Evolutionary conservation across 2,329 filamentous ascomycete genomes (phyloP).

Genomic region (Phyllosticta citribraziliensis): DNA sequence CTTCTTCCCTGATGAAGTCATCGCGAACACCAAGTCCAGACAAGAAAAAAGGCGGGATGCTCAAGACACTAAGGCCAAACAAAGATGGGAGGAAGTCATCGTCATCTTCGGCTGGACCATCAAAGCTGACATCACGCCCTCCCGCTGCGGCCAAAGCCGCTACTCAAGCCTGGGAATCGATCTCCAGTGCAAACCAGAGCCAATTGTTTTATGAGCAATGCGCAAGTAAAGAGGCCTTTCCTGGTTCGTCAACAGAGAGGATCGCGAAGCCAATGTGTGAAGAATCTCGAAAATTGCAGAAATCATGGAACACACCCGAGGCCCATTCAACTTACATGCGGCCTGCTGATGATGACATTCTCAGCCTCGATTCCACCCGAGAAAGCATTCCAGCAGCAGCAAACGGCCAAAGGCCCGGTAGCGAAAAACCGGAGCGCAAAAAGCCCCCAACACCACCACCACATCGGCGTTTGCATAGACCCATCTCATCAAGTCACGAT

Average conservation of each 20-base stretch:
- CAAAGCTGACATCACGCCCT: conserved; percentile 35
- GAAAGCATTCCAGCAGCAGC: not conserved
- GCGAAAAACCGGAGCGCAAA: not conserved
- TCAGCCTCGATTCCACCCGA: not conserved
- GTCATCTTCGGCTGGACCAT: conserved; percentile 37
- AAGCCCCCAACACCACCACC: conserved; percentile 10
- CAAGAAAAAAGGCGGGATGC: conserved; percentile 45
- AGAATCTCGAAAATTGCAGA: not conserved
- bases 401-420: not conserved
- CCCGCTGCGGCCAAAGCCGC: conserved; percentile 53
- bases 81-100: conserved; percentile 34
- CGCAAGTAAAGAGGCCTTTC: conserved; percentile 1
- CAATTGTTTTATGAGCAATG: conserved; percentile 13
- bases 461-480: conserved; percentile 1
- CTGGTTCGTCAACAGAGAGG: not conserved
- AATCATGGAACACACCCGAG: not conserved
- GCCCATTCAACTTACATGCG: not conserved
- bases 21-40: conserved; percentile 54
- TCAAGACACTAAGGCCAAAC: conserved; percentile 42
- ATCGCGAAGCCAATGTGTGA: not conserved
- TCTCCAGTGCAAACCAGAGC: conserved; percentile 11
- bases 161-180: conserved; percentile 49
- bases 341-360: not conserved
- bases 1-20: conserved; percentile 27
- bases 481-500: conserved; percentile 3